phyloP scores from a whole-genome alignment of 2,329 filamentous ascomycete genomes.

The Coniochaeta pulveracea region DNA sequence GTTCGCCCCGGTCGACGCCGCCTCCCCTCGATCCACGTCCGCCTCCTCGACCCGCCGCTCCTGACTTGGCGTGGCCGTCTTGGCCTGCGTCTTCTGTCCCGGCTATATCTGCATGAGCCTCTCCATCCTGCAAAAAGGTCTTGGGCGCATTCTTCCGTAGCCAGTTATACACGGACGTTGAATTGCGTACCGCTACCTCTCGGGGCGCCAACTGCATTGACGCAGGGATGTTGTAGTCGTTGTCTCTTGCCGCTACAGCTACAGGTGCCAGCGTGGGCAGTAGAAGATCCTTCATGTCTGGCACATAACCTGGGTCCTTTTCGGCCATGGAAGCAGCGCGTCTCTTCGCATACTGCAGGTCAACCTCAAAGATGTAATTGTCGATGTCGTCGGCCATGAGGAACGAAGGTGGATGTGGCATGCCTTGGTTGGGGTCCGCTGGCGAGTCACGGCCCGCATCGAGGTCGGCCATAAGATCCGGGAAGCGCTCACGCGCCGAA shows the following conservation, averaged over 20 bases:
- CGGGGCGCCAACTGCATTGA: constrained; percentile 32
- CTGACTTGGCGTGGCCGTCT: not conserved
- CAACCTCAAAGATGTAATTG: constrained; percentile 58
- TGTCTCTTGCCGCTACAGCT: too few relatives aligned
- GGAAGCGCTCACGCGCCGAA: constrained; percentile 50
- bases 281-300: too few relatives aligned
- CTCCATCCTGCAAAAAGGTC: constrained; percentile 71
- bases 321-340: constrained; percentile 23
- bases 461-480: constrained; percentile 38
- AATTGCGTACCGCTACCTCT: constrained; percentile 57
- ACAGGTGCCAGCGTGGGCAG: constrained; percentile 40
- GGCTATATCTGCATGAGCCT: constrained; percentile 25
- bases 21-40: not conserved
- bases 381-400: constrained; percentile 61
- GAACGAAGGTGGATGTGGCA: constrained; percentile 51
- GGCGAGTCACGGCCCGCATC: constrained; percentile 26
- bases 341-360: constrained; percentile 35
- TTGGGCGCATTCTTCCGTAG: constrained; percentile 74
- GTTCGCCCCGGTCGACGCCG: not conserved
- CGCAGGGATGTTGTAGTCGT: constrained; percentile 4
- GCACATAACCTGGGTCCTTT: too few relatives aligned
- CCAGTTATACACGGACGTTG: constrained; percentile 93
- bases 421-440: constrained; percentile 35
- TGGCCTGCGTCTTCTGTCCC: too few relatives aligned
- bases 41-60: too few relatives aligned